These are phyloP conservation scores for Rhizopogon parksii DNA, from an alignment of 1,284 basidiomycete genomes.

Conservation along the genomic window DNA sequence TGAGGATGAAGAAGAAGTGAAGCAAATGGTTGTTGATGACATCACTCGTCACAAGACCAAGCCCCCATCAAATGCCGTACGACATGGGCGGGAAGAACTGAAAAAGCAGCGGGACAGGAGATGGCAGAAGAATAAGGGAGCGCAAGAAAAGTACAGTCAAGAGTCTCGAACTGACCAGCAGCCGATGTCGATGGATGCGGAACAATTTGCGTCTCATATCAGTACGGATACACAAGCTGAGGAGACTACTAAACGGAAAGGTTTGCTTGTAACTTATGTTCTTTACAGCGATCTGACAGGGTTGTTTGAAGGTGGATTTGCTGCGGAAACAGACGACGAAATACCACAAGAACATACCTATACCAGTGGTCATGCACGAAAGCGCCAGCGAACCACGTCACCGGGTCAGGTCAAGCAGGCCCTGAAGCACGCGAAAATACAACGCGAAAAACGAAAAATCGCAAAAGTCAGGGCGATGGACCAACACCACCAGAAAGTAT, in stretches of 20 bases:
- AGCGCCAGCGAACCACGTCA: conserved; percentile 43
- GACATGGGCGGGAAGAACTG: conserved; percentile 20
- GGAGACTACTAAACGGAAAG: conserved; percentile 39
- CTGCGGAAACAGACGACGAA: conserved; percentile 1
- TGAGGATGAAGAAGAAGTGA: conserved; percentile 48
- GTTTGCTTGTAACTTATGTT: conserved; percentile 24
- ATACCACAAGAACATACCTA: conserved; percentile 22
- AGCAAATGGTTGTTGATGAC: conserved; percentile 18
- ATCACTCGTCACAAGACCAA: conserved; percentile 5
- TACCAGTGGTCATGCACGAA: conserved; percentile 28
- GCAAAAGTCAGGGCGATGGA: conserved; percentile 30
- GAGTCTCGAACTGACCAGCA: neutral
- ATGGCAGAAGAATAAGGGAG: conserved; percentile 21
- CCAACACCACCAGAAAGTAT: conserved; percentile 30
- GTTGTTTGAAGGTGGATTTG: neutral
- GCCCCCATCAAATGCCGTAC: conserved; percentile 8
- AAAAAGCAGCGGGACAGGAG: conserved; percentile 19
- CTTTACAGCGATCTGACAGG: conserved; percentile 9
- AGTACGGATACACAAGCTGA: conserved; percentile 17
- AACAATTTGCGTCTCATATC: conserved; percentile 22
- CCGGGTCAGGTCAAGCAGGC: conserved; percentile 35
- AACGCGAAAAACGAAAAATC: conserved; percentile 36
- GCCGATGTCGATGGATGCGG: conserved; percentile 8
- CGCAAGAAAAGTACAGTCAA: conserved; percentile 12
- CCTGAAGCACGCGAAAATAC: conserved; percentile 31